Conservation (phyloP, 257 asterid species). For the Hygrophila difformis region DNA sequence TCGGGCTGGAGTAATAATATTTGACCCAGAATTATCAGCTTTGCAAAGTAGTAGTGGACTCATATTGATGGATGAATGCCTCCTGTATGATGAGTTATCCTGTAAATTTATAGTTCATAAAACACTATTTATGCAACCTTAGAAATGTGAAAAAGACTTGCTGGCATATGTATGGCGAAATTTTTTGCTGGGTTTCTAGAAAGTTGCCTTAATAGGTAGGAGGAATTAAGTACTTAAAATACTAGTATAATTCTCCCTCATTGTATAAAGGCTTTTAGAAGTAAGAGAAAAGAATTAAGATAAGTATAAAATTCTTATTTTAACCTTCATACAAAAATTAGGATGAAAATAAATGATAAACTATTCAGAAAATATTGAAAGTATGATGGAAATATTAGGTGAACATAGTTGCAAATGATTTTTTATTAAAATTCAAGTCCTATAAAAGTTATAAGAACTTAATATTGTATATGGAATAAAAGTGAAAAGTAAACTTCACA, state of each 20-base stretch:
- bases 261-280: too few species aligned
- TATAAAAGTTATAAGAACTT: too few species aligned
- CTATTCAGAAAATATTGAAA: too few species aligned
- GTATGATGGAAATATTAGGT: too few species aligned
- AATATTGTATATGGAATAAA: too few species aligned
- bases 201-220: conserved; percentile 6
- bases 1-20: conserved; percentile 30
- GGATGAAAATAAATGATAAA: too few species aligned
- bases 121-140: conserved; percentile 9
- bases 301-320: too few species aligned
- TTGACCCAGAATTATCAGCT: conserved; percentile 24
- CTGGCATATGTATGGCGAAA: conserved; percentile 11
- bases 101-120: conserved; percentile 22
- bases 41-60: conserved; percentile 25
- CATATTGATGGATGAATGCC: conserved; percentile 25
- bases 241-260: too few species aligned
- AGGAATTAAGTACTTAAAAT: conserved; percentile 9
- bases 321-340: too few species aligned
- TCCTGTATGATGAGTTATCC: conserved; percentile 32
- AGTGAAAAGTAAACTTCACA: conserved; percentile 1
- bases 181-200: conserved; percentile 12
- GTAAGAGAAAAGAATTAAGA: too few species aligned
- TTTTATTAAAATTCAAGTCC: too few species aligned
- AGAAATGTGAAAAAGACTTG: conserved; percentile 12
- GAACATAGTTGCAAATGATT: too few species aligned